Conservation (phyloP, 805 yeast species). For the Jamesozyma piceae region DNA sequence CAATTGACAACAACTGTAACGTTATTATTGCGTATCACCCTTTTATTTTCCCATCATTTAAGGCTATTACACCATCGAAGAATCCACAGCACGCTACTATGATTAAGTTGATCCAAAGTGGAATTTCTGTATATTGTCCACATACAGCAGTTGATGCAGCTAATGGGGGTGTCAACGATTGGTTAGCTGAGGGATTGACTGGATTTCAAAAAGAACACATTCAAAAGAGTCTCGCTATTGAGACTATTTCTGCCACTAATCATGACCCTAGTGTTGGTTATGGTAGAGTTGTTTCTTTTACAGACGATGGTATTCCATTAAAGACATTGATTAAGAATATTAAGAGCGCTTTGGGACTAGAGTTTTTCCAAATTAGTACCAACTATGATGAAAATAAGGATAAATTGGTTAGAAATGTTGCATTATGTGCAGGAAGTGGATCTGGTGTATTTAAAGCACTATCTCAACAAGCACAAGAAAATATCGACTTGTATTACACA, state of each 20-base stretch:
- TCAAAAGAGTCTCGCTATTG: constrained; percentile 17
- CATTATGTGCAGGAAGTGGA: constrained; percentile 95
- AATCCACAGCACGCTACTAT: constrained; percentile 81
- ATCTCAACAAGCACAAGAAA: constrained; percentile 22
- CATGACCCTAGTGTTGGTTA: constrained; percentile 47
- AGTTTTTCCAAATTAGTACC: constrained; percentile 55
- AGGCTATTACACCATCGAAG: constrained; percentile 45
- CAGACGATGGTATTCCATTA: constrained; percentile 34
- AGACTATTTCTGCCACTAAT: constrained; percentile 16
- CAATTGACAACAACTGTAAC: constrained; percentile 44
- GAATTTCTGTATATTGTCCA: constrained; percentile 87
- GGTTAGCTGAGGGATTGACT: constrained; percentile 60
- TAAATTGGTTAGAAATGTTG: constrained; percentile 44
- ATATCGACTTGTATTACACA: constrained; percentile 67
- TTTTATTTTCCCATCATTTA: constrained; percentile 82
- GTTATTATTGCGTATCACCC: constrained; percentile 87
- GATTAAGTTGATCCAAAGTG: constrained; percentile 58
- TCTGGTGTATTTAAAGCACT: constrained; percentile 52
- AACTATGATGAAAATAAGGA: constrained; percentile 15
- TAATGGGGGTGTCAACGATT: constrained; percentile 87
- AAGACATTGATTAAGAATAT: constrained; percentile 39
- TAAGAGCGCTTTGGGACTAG: constrained; percentile 45
- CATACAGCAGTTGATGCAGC: constrained; percentile 96
- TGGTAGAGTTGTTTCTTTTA: constrained; percentile 61
- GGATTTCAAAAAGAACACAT: constrained; percentile 14